Conservation (phyloP, 2,329 filamentous ascomycete species). For the Phialemonium atrogriseum region DNA sequence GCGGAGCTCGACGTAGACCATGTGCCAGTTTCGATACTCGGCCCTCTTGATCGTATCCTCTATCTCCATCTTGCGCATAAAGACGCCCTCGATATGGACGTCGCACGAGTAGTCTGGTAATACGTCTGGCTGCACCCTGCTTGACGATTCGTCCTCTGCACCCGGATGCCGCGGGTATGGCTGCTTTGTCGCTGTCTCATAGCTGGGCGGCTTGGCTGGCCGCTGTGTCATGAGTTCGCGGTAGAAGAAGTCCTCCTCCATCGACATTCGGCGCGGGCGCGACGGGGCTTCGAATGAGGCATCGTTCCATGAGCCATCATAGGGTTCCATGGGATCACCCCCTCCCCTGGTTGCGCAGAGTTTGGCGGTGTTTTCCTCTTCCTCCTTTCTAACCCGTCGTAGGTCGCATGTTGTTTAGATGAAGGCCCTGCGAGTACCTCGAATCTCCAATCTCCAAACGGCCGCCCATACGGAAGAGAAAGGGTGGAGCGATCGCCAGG, state of each 20-base stretch:
- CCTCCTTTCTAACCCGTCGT: conserved; percentile 12
- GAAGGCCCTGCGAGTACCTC: conserved; percentile 4
- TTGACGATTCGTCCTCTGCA: conserved; percentile 12
- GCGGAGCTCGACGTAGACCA: conserved; percentile 54
- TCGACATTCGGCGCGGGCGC: conserved; percentile 31
- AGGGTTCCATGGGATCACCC: conserved; percentile 19
- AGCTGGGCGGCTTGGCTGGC: conserved; percentile 39
- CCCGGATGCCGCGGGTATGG: conserved; percentile 1
- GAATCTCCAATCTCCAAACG: no score
- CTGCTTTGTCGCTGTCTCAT: conserved; percentile 25
- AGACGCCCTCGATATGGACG: conserved; percentile 47
- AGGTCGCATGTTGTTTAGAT: conserved; percentile 9
- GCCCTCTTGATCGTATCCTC: conserved; percentile 55
- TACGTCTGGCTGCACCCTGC: conserved; percentile 31
- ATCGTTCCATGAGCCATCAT: conserved; percentile 17
- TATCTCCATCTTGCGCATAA: conserved; percentile 58
- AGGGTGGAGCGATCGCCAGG: conserved; percentile 13
- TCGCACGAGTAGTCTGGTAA: conserved; percentile 50
- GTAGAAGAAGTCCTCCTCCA: conserved; percentile 48
- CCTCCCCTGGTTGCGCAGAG: conserved; percentile 3
- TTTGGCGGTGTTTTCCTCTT: conserved; percentile 6
- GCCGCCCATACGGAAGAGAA: no score
- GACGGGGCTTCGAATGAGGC: conserved; percentile 28
- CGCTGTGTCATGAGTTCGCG: conserved; percentile 42
- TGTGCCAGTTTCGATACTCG: conserved; percentile 54